Evolutionary conservation across 305 asterid species (phyloP), one percentile per base, ranked within the genome.

Genomic region (Fraxinus sp.): DNA sequence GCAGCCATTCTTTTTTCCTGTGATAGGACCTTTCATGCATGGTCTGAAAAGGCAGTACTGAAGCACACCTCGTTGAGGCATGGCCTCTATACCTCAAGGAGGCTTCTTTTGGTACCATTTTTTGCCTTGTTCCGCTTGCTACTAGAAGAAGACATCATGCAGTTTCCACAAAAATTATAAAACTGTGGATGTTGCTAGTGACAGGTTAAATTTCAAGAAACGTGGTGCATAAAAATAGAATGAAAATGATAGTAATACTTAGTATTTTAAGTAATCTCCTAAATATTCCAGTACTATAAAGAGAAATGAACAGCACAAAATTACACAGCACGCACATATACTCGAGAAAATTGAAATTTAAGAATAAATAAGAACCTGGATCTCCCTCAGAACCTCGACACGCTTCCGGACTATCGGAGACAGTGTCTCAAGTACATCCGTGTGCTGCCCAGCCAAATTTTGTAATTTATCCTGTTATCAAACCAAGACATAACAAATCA

Each of bases 401-500:
- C 92, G 93, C 86, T 85, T 84, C 86, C 91, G 84, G 80, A 90
- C 92, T 79, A 73, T 83, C 28, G 95, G 95, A 16, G 91, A 81
- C 84, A 91, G 85, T 18, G 84, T 83, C 80, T 80, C 90, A 86
- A 90, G 80, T 20, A 91, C 82, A 72, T 90, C 90, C 35, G 83
- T 86, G 80, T 86, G 86, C 72, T 88, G 87, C 78, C 85, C 91
- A 70, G 92, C 87, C 87, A 87, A 82, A 87, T 89, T 87, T 81
- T 93, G 95, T 86, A 94, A 93, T 89, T 93, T 94, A 88, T 88
- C 79, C 98, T 94, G 84, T 88, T 81, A 43, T 70, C 76, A 7
- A 46, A 71, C 4, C 62, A 43, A 66, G n/a, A 13, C 57, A 46
- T 13, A 46, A 46, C 57, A 46, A 13, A 46, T 46, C 1, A 77